Evolutionary conservation across 495 filamentous ascomycete species (phyloP), one percentile per base, ranked within the genome.

Genomic region (Penicillium argentinense): DNA sequence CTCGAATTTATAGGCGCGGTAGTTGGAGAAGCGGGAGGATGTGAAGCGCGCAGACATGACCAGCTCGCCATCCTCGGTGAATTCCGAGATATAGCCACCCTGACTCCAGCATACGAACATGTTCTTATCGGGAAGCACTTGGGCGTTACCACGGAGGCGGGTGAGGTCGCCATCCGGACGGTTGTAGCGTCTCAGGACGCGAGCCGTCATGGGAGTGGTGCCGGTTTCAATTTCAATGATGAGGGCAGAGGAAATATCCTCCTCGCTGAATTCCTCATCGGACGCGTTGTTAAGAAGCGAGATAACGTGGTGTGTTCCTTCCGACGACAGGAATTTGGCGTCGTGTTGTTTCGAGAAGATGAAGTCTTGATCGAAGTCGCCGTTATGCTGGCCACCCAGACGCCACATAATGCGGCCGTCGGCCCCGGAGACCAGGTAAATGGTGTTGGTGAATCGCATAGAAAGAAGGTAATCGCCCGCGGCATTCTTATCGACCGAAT

Each of bases 301-400:
- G 24, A 83, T 68, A 24, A 70, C 55, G 43, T 71, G 51, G 58
- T 57, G 51, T 24, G 70, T 58, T 57, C 59, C 65, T 34, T 71
- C 59, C 9, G 76, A 71, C 13, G 63, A 60, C 11, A 78, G 29
- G 57, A 75, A 76, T 67, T 77, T 73, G 4, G 74, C 80, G 47
- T 84, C 74, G 49, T 85, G 81, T 53, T 84, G 81, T 49, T 74
- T 76, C 17, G 74, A 74, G 60, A 85, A 82, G 27, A 57, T 64
- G 58, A 84, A 84, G 13, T 79, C 62, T 33, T 62, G 53, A 21
- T 55, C 46, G 43, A 77, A 74, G 30, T 71, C 59, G 41, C 54
- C 47, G 39, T 63, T 46, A 22, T 56, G 43, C 42, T 66, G 47
- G 14, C 81, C 81, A 32, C 74, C 66, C 25, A 85, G 57, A 6